Base-by-base conservation (phyloP, 2,329 filamentous ascomycete genomes). In the Thelonectria blattea region DNA sequence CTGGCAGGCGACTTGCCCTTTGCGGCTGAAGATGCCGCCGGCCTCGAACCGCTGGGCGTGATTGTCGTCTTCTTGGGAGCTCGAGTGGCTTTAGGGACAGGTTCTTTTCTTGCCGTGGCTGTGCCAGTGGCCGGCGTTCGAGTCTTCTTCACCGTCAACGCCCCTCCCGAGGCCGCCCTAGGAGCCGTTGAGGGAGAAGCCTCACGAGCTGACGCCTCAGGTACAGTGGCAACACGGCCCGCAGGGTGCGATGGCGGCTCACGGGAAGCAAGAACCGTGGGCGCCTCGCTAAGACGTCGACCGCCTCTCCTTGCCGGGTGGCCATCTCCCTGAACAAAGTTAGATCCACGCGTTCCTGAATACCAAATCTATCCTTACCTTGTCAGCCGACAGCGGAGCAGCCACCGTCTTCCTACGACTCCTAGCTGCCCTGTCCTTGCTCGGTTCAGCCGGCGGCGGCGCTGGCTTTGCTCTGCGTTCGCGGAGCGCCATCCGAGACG, bases 401-500 rank as follows among this genome's bases (percentile, higher is more conserved):
- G 83, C 83, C 46, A 89, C 83, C 0, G 88, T 92, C 63, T 81
- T 89, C 55, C 90, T 80, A 32, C 89, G 83, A 64, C 78, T 80
- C 65, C 78, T 80, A 9, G 66, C 10, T 5, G 67, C 56, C 52
- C 68, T 66, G 32, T 73, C 67, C 14, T 22, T 53, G 30, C 52
- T 58, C 39, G 71, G 81, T 51, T 83, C 83, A 12, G 84, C 81
- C 2, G 82, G 80, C n/a, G 81, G 78, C 10, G 83, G 80, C n/a
- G 81, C 77, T 4, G 84, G 78, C 54, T 82, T 88, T 8, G 81
- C 74, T 72, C 89, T 92, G 62, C 92, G 86, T 58, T 89, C 88
- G 32, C 93, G 86, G 54, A 95, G 79, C 63, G 92, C 88, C 85
- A 90, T 91, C 59, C 90, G 83, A 5, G 77, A 77, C n/a, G 82